A percentile compares a stretch with the other conserved stretches of the same genome.
phyloP scores from a whole-genome alignment of 2,329 filamentous ascomycete species.

The Coleophoma crateriformis region DNA sequence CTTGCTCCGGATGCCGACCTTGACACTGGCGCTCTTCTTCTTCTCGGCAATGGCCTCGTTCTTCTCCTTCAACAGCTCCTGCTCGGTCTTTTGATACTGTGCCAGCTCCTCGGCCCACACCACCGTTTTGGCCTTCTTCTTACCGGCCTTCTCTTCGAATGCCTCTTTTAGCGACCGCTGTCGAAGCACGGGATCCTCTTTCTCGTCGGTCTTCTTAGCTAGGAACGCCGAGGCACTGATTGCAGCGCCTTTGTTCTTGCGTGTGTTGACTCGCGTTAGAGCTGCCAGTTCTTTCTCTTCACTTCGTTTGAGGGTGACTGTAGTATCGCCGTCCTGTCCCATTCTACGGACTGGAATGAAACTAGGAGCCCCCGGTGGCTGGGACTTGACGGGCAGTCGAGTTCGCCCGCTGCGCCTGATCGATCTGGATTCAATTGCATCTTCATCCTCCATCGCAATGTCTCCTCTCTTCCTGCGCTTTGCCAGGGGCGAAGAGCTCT shows the following conservation, averaged over 20 bases:
- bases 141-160: constrained; percentile 23
- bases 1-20: constrained; percentile 21
- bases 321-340: constrained; percentile 22
- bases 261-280: constrained; percentile 37
- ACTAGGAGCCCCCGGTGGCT: constrained; percentile 17
- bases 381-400: constrained; percentile 20
- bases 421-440: constrained; percentile 15
- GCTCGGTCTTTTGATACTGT: constrained; percentile 19
- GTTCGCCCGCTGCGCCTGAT: constrained; percentile 25
- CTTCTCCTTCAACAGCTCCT: constrained; percentile 15
- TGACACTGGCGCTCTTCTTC: constrained; percentile 16
- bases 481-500: constrained; percentile 6
- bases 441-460: constrained; percentile 5
- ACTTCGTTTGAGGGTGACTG: constrained; percentile 23
- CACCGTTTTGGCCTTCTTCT: constrained; percentile 21
- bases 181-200: constrained; percentile 32
- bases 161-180: constrained; percentile 26
- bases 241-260: constrained; percentile 37
- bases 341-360: constrained; percentile 25
- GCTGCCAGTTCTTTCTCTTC: constrained; percentile 37
- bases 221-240: constrained; percentile 24
- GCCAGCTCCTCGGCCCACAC: constrained; percentile 25
- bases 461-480: constrained; percentile 14
- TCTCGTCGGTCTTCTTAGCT: constrained; percentile 29
- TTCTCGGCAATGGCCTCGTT: constrained; percentile 13